Evolutionary conservation across 768 basidiomycete species (phyloP).

Genomic region (Filobasidium floriforme): DNA sequence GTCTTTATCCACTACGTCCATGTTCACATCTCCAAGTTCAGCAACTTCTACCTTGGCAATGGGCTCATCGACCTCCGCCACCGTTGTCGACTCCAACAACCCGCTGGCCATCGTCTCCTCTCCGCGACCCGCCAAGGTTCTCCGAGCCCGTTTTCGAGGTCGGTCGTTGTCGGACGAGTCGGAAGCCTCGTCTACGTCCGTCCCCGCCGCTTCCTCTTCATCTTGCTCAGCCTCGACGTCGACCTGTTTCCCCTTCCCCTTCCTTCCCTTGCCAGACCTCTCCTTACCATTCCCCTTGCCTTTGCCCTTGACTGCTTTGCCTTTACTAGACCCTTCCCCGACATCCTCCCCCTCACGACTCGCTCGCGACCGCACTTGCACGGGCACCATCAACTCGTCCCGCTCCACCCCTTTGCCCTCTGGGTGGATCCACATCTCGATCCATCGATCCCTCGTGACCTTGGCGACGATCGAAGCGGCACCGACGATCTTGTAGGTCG

Average conservation of each 20-base stretch:
- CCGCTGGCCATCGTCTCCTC: too few species aligned
- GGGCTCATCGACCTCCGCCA: neutral
- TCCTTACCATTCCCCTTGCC: slow-evolving; percentile 19
- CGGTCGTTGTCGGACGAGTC: too few species aligned
- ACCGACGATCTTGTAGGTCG: slow-evolving; percentile 91
- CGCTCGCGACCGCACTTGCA: neutral
- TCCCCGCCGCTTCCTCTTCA: slow-evolving; percentile 23
- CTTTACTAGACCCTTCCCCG: slow-evolving; percentile 47
- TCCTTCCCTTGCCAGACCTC: slow-evolving; percentile 8
- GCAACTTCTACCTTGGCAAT: slow-evolving; percentile 7
- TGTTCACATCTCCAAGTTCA: slow-evolving; percentile 33
- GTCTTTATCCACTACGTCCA: slow-evolving; percentile 47
- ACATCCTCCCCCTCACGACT: slow-evolving; percentile 4
- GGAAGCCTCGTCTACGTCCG: slow-evolving; percentile 6
- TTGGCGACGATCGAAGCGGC: slow-evolving; percentile 98
- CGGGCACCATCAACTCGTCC: slow-evolving; percentile 15
- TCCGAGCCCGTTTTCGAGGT: neutral
- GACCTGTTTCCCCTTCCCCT: slow-evolving; percentile 6
- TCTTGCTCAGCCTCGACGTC: too few species aligned
- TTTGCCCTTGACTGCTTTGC: slow-evolving; percentile 32
- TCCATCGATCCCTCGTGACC: slow-evolving; percentile 83
- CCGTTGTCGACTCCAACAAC: too few species aligned
- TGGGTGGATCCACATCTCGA: slow-evolving; percentile 64
- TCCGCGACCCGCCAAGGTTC: too few species aligned
- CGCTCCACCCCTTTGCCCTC: slow-evolving; percentile 25